Percentiles rank a stretch among this genome's conserved stretches.
Evolutionary conservation across 192 early-diverging fungal species (phyloP).

Genomic region (Lobosporangium transversale): DNA sequence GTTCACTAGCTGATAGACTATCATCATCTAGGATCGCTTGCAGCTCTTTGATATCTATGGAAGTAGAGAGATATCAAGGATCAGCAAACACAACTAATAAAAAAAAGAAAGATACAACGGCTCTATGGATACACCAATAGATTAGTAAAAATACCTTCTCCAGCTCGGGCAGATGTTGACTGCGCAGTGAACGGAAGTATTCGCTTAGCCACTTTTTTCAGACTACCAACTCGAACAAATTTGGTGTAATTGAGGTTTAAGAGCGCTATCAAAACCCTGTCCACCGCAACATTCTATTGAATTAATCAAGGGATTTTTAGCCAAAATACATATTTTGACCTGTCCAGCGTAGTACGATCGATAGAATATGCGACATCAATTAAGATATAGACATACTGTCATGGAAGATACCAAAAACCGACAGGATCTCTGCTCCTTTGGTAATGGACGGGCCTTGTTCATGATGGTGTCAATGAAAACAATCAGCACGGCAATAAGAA

Average conservation of each 20-base stretch:
- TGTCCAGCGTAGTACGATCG: no score
- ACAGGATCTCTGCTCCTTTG: slow-evolving; percentile 42
- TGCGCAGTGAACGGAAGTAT: slow-evolving; percentile 73
- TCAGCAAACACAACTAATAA: no score
- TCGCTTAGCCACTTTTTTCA: slow-evolving; percentile 72
- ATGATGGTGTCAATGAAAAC: slow-evolving; percentile 67
- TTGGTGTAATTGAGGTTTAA: slow-evolving; percentile 69
- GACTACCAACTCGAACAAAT: slow-evolving; percentile 77
- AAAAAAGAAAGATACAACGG: neutral
- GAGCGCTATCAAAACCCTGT: slow-evolving; percentile 73
- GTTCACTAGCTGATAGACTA: slow-evolving; percentile 54
- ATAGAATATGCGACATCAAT: no score
- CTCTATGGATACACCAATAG: no score
- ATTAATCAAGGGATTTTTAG: no score
- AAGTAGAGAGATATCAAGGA: no score
- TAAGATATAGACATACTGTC: slow-evolving; percentile 70
- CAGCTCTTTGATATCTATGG: slow-evolving; percentile 79
- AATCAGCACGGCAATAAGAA: slow-evolving; percentile 69
- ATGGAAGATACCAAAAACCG: slow-evolving; percentile 73
- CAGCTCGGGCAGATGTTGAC: slow-evolving; percentile 32
- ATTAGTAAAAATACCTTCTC: slow-evolving; percentile 52
- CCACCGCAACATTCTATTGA: slow-evolving; percentile 75
- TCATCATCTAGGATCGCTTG: slow-evolving; percentile 75
- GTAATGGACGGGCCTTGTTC: slow-evolving; percentile 35
- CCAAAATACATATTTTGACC: no score